Conservation (phyloP, 225 moss, liverwort and hornwort species). For the Ulota crispa region DNA sequence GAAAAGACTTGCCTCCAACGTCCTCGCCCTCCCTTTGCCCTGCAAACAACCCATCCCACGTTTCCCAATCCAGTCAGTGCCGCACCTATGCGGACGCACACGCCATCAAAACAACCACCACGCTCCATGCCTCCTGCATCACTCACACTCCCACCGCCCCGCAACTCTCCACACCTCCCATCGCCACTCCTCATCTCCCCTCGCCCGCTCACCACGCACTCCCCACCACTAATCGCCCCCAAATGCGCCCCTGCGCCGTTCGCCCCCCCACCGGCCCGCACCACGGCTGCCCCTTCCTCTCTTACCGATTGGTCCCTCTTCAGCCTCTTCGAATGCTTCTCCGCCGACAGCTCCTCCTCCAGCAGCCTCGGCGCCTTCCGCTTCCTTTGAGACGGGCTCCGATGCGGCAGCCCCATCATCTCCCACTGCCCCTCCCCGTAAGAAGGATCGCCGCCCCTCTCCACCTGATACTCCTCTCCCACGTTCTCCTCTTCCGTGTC, state of each 20-base stretch:
- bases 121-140: background rate
- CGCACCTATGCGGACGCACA: background rate
- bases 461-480: constrained; percentile 49
- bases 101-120: background rate
- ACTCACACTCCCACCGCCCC: background rate
- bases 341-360: constrained; percentile 73
- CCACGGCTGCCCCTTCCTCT: constrained; percentile 9
- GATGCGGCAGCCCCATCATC: constrained; percentile 53
- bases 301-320: constrained; percentile 55
- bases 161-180: background rate
- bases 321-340: constrained; percentile 67
- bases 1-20: constrained; percentile 43
- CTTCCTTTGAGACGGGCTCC: constrained; percentile 79
- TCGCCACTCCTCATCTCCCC: background rate
- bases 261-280: constrained; percentile 16
- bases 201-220: background rate
- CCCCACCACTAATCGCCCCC: background rate
- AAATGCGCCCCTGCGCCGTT: background rate
- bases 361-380: constrained; percentile 75
- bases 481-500: constrained; percentile 59
- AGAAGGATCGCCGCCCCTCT: constrained; percentile 47
- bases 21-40: constrained; percentile 51
- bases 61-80: background rate
- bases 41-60: constrained; percentile 4
- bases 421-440: constrained; percentile 60